A percentile compares a stretch with the other conserved stretches of the same genome.
Conservation (phyloP, 305 asterid genomes). For the Solanum hybrid region DNA sequence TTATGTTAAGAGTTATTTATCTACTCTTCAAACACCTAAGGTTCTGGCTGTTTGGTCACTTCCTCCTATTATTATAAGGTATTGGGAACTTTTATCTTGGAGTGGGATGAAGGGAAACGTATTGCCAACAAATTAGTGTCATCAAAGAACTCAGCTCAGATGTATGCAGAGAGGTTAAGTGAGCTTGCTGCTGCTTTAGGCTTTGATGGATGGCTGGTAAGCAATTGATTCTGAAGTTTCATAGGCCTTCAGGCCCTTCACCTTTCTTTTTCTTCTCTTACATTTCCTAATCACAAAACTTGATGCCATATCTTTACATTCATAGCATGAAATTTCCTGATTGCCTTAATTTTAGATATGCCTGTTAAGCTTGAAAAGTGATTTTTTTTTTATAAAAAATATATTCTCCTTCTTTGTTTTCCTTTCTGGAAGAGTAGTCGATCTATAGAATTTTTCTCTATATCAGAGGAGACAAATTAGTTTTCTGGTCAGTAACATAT, state of each 20-base stretch:
- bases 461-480: not conserved
- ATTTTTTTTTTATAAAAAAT: not conserved
- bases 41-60: not conserved
- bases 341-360: not conserved
- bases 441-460: not conserved
- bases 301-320: not conserved
- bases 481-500: not conserved
- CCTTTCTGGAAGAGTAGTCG: not conserved
- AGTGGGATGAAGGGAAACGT: conserved; percentile 75
- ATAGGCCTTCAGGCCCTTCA: not conserved
- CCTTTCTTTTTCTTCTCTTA: not conserved
- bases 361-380: not conserved
- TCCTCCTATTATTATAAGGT: conserved; percentile 32
- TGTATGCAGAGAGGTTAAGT: conserved; percentile 75
- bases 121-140: conserved; percentile 49
- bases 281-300: not conserved
- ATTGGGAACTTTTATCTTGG: conserved; percentile 87
- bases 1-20: not conserved
- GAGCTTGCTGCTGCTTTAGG: conserved; percentile 88
- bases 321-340: not conserved
- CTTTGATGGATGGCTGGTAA: conserved; percentile 99
- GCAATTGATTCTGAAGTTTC: conserved; percentile 6
- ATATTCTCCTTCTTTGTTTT: not conserved
- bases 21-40: not conserved
- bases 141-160: conserved; percentile 51